Evolutionary conservation across 2,329 filamentous ascomycete species (phyloP), one percentile per base, ranked within the genome.

Genomic region (Orbilia quercus): DNA sequence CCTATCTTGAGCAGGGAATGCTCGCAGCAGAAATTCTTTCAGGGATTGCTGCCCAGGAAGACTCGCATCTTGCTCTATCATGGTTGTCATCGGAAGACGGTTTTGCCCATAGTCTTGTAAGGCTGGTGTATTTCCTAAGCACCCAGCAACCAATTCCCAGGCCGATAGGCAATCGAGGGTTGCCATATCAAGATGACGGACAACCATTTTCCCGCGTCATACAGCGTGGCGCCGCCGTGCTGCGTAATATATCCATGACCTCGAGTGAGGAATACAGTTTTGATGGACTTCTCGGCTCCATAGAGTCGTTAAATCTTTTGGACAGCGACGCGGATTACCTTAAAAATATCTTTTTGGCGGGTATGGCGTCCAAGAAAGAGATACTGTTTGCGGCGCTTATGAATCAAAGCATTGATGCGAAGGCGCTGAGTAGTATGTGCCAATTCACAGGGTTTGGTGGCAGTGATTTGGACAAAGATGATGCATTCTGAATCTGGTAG

Each of bases 1-100:
- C 95, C 0, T 89, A 92, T 78, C 82, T 99, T 9, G 95, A 96
- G 85, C 95, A 99, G 81, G 93, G 92, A 0, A 87, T 98, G 77
- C 84, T 98, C 4, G 91, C 92, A 0, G 93, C 92, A 0, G 93
- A 98, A 76, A 96, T 98, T 57, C 82, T 98, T 1, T 88, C 92
- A 0, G 89, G 89, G 7, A 84, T 97, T 25, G 87, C 88, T 1
- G 89, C 89, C 1, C 85, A 86, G 2, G 84, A 87, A n/a, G 92
- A 96, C 76, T 85, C 85, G 14, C 85, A 87, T 2, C 82, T 97
- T 6, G 90, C 93, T 2, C 87, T 87, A 64, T 84, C 86, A 0
- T 98, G 95, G 93, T 85, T 98, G 6, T 87, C 89, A 40, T 92
- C 91, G 2, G 88, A 90, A 44, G 92, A 96, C 77, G 91, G 91